Evolutionary conservation across 352 stramenopile species (phyloP), one percentile per base, ranked within the genome.

Genomic region (Phytophthora boehmeriae): DNA sequence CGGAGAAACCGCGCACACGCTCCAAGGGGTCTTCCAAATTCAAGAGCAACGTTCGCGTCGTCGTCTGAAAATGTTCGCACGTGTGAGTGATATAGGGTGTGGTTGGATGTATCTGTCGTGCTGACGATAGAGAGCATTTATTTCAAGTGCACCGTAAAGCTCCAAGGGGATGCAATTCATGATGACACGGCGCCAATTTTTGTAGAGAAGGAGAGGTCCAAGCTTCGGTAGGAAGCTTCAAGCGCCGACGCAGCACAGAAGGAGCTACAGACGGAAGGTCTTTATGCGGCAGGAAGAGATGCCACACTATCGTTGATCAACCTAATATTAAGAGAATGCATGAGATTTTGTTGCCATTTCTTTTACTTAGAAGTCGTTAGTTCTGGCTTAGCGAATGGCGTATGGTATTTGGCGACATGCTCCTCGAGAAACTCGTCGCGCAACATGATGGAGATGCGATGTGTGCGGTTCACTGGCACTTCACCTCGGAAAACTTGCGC

Each of bases 371-470:
- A 30, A 30, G 25, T 30, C 6, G 25, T 30, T 6, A 28, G 9
- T 20, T 62, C 49, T 16, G 36, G 35, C 50, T 73, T 73, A 2
- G 46, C 67, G 39, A 66, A 75, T 13, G 68, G 68, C 38, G 66
- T 76, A 54, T 76, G 56, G 41, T 70, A 77, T 51, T 69, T 76
- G 30, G 58, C 64, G 17, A 80, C 51, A 22, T 74, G 75, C 42
- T 83, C 59, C 42, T 76, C 63, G 10, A 71, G 63, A 48, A 87
- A 87, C 27, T 89, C 73, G 53, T 92, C 85, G 36, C 85, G 85
- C 54, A 91, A 55, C 85, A 94, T 90, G 53, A 94, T 86, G n/a
- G 85, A 94, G 45, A 94, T 88, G 50, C 85, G 85, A 27, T 82
- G 79, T 27, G 83, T 92, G 59, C 85, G 85, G 30, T 86, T 54